Evolutionary conservation across 1,284 basidiomycete genomes (phyloP).

Genomic region (Trametes hirsuta): DNA sequence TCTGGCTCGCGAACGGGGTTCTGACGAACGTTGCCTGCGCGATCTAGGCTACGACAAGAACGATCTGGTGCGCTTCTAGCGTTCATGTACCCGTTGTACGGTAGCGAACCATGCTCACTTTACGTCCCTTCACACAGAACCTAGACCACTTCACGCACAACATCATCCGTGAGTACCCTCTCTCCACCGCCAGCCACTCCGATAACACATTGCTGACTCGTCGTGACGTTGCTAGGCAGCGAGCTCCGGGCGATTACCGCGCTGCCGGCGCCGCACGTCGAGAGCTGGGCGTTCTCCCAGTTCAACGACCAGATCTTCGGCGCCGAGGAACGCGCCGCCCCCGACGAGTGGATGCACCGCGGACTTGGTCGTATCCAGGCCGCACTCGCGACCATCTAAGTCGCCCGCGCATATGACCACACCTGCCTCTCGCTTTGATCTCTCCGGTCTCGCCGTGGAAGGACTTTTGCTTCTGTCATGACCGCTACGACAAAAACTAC

Average conservation of each 20-base stretch:
- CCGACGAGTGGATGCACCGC: slow-evolving; percentile 57
- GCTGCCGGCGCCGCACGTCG: slow-evolving; percentile 57
- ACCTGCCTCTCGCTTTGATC: background rate
- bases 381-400: slow-evolving; percentile 31
- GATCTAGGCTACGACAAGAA: slow-evolving; percentile 64
- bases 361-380: slow-evolving; percentile 49
- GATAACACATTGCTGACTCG: background rate
- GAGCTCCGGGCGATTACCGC: slow-evolving; percentile 62
- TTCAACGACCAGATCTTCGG: slow-evolving; percentile 61
- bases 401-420: background rate
- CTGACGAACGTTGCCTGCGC: slow-evolving; percentile 4
- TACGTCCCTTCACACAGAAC: slow-evolving; percentile 41
- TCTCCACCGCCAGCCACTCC: background rate
- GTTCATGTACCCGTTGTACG: background rate
- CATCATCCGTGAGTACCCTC: slow-evolving; percentile 55
- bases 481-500: background rate
- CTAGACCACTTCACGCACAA: slow-evolving; percentile 68
- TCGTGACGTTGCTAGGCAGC: slow-evolving; percentile 39
- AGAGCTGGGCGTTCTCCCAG: slow-evolving; percentile 59
- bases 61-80: slow-evolving; percentile 50
- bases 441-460: background rate
- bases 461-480: background rate
- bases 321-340: slow-evolving; percentile 50
- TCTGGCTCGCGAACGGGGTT: background rate
- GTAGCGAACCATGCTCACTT: slow-evolving; percentile 11